These are phyloP conservation scores for Mariannaea sp. DNA, from an alignment of 2,329 filamentous ascomycete species.

Conservation along the genomic window DNA sequence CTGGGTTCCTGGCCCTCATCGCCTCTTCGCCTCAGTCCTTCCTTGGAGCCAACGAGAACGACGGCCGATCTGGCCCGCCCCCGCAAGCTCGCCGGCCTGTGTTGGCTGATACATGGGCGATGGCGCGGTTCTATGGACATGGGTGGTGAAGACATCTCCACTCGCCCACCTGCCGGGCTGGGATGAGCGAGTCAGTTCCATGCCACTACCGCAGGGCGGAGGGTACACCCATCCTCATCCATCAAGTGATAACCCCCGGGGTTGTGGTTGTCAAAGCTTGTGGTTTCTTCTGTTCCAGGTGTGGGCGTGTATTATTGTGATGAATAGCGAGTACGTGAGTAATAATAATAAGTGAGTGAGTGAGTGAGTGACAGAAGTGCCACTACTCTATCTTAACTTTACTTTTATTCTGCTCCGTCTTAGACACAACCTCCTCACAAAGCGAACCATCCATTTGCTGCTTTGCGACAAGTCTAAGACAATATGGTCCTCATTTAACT, in stretches of 20 bases:
- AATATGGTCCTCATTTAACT: not conserved
- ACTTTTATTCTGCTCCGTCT: not conserved
- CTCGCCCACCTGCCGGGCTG: constrained; percentile 20
- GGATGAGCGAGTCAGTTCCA: constrained; percentile 33
- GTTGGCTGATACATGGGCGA: constrained; percentile 10
- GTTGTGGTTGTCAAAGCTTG: constrained; percentile 19
- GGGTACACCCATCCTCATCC: constrained; percentile 5
- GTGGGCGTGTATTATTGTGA: constrained; percentile 2
- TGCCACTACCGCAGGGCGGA: not conserved
- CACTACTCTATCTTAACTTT: not conserved
- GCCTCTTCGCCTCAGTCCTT: not conserved
- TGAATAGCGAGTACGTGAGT: no score
- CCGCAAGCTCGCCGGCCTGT: constrained; percentile 33
- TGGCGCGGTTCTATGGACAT: constrained; percentile 24
- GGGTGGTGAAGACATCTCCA: constrained; percentile 20
- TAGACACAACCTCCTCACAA: not conserved
- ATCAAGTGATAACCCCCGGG: constrained; percentile 35
- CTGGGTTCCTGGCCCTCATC: constrained; percentile 7
- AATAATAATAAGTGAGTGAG: no score
- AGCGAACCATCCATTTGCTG: no score
- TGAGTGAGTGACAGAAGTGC: no score
- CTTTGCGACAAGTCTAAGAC: no score
- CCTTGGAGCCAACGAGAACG: constrained; percentile 8
- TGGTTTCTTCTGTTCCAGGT: not conserved
- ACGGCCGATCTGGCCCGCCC: constrained; percentile 33